These are phyloP conservation scores for Rhynchosporium agropyri DNA, from an alignment of 2,329 filamentous ascomycete species.

Conservation along the genomic window DNA sequence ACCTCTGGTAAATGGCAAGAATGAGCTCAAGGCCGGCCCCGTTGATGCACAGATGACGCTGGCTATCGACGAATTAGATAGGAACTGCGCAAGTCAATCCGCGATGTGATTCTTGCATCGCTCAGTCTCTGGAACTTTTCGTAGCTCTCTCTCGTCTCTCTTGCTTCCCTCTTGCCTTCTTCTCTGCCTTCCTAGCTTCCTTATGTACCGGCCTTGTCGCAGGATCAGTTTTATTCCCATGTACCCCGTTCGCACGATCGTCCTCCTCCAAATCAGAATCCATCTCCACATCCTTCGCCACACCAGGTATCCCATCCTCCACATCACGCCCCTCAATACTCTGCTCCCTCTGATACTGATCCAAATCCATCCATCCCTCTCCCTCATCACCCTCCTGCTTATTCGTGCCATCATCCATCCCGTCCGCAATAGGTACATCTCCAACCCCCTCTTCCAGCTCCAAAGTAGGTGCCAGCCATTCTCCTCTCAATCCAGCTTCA, in stretches of 20 bases:
- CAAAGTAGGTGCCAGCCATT: conserved; percentile 49
- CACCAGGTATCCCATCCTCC: conserved; percentile 24
- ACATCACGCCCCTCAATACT: conserved; percentile 38
- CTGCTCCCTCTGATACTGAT: conserved; percentile 44
- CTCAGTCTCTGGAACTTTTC: conserved; percentile 44
- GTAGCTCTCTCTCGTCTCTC: conserved; percentile 58
- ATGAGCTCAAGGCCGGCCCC: too few species aligned
- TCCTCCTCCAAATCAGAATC: conserved; percentile 47
- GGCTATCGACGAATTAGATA: too few species aligned
- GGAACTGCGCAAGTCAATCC: too few species aligned
- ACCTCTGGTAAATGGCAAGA: too few species aligned
- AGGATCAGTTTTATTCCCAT: conserved; percentile 44
- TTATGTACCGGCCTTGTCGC: conserved; percentile 43
- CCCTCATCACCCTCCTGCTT: conserved; percentile 33
- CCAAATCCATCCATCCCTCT: conserved; percentile 44
- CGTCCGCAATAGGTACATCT: conserved; percentile 34
- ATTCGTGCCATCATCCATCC: conserved; percentile 35
- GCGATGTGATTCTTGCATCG: too few species aligned
- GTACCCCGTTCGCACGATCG: conserved; percentile 39
- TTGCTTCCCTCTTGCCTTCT: conserved; percentile 52
- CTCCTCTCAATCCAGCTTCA: conserved; percentile 54
- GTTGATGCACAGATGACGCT: too few species aligned
- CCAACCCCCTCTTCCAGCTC: conserved; percentile 43
- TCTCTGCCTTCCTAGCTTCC: conserved; percentile 45
- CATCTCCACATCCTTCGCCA: conserved; percentile 45